phyloP scores from a whole-genome alignment of 805 yeast genomes.

The Candida khao-thaluensis region DNA sequence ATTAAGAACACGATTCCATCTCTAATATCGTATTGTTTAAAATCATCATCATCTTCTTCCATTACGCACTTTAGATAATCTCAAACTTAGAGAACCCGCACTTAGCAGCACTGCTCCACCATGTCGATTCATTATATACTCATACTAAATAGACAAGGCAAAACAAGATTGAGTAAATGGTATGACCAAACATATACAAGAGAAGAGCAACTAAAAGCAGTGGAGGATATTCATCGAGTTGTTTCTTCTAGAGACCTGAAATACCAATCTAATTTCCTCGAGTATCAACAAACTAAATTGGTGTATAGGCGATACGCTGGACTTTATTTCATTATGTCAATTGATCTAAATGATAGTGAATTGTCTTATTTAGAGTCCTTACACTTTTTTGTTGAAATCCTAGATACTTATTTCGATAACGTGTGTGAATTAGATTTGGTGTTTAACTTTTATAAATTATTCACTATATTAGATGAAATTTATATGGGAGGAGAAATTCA shows the following conservation, averaged over 20 bases:
- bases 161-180: slow-evolving; percentile 83
- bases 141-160: slow-evolving; percentile 92
- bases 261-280: slow-evolving; percentile 79
- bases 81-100: no score
- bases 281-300: slow-evolving; percentile 55
- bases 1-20: slow-evolving; percentile 66
- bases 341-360: slow-evolving; percentile 80
- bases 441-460: slow-evolving; percentile 84
- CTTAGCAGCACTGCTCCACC: no score
- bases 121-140: slow-evolving; percentile 82
- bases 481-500: slow-evolving; percentile 88
- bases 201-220: slow-evolving; percentile 35
- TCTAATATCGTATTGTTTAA: slow-evolving; percentile 47
- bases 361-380: slow-evolving; percentile 78
- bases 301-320: slow-evolving; percentile 93
- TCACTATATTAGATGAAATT: slow-evolving; percentile 81
- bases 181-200: slow-evolving; percentile 37
- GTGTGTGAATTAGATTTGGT: slow-evolving; percentile 94
- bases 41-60: slow-evolving; percentile 17
- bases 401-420: slow-evolving; percentile 82
- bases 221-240: slow-evolving; percentile 70
- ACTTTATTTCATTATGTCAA: slow-evolving; percentile 78
- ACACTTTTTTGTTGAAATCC: slow-evolving; percentile 83
- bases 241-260: slow-evolving; percentile 82
- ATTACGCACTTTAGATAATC: not conserved